Evolutionary conservation across 768 basidiomycete species (phyloP), one percentile per base, ranked within the genome.

Genomic region (Cubamyces sp.): DNA sequence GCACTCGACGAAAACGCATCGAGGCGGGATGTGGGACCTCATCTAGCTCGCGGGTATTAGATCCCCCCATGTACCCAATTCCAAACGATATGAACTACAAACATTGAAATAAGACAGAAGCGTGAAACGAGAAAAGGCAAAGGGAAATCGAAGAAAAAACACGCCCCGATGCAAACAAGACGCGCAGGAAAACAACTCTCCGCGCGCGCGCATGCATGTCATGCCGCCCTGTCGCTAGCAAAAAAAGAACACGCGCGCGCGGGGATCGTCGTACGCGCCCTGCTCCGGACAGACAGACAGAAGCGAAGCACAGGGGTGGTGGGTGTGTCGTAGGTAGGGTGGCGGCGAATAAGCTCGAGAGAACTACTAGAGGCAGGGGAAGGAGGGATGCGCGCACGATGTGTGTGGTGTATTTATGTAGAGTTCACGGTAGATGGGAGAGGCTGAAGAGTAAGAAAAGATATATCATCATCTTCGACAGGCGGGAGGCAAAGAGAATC

Each of bases 1-100:
- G 34, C 34, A 34, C 34, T 34, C 34, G 34, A 34, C 34, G 34
- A 15, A 15, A 23, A 37, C 3, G 34, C 14, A 19, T 23, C 43
- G 25, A 18, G 37, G 16, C 11, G 46, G 56, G 37, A 48, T 40
- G 37, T 26, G 30, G 56, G 30, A 47, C 30, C 56, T 61, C 46
- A 65, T 69, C 61, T 66, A 69, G 66, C 68, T 69, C 69, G 68
- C 68, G 71, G 73, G 74, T 73, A 75, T 76, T 69, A 73, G 70
- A 74, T 70, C 71, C 68, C 70, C 70, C 72, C 71, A 68, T 60
- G 68, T 69, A 71, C 73, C 75, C 70, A 71, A 71, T 69, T 71
- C 71, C 69, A 67, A 69, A 64, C 65, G 51, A 69, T 74, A 76
- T 67, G 66, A 69, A 76, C 70, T 74, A 76, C 73, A 75, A 68